Conservation (phyloP, 495 filamentous ascomycete genomes). For the Aspergillus saccharolyticus region DNA sequence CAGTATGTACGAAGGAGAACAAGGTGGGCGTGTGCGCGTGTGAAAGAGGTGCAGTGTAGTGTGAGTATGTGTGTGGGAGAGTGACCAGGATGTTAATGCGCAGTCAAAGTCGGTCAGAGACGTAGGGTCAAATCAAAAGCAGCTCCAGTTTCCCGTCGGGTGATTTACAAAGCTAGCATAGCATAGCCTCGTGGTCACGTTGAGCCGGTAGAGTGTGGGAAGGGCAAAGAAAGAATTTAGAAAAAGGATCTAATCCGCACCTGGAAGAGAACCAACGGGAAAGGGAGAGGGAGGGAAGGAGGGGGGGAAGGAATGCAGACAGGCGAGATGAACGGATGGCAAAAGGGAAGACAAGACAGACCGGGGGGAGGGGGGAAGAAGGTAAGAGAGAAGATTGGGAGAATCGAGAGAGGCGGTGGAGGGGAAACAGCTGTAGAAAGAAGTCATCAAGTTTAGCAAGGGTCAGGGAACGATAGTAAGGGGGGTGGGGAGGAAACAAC, state of each 20-base stretch:
- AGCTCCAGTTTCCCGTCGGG: constrained; percentile 25
- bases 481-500: constrained; percentile 13
- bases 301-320: constrained; percentile 23
- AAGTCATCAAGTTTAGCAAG: constrained; percentile 30
- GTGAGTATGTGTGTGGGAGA: constrained; percentile 9
- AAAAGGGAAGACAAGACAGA: constrained; percentile 12
- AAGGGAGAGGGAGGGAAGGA: constrained; percentile 6
- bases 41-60: background rate
- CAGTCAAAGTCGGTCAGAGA: constrained; percentile 21
- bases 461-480: constrained; percentile 17
- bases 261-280: constrained; percentile 9
- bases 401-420: constrained; percentile 22
- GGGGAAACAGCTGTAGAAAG: constrained; percentile 18
- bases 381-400: constrained; percentile 20
- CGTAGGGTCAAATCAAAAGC: constrained; percentile 25
- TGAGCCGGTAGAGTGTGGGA: constrained; percentile 9
- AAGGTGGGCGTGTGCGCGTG: background rate
- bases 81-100: constrained; percentile 21
- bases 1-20: background rate
- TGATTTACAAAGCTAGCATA: constrained; percentile 32
- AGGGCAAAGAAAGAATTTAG: background rate
- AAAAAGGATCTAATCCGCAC: constrained; percentile 14
- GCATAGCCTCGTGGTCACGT: constrained; percentile 30
- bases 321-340: constrained; percentile 10
- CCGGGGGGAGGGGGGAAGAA: constrained; percentile 21